These are phyloP conservation scores for Trametes sp. DNA, from an alignment of 1,284 basidiomycete species.

Conservation along the genomic window DNA sequence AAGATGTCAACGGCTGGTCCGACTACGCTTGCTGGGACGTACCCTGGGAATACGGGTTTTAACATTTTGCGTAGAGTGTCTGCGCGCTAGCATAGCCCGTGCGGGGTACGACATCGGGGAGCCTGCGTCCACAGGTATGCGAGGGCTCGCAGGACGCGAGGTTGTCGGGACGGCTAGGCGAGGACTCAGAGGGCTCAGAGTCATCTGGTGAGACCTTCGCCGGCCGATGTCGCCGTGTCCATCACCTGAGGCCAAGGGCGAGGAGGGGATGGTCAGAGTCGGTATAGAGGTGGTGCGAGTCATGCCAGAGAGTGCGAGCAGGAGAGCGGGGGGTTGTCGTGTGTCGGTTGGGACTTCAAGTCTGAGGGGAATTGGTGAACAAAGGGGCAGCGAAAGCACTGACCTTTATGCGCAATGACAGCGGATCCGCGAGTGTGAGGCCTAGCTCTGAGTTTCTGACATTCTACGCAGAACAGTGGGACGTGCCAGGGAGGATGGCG, in stretches of 20 bases:
- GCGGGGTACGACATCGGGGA: constrained; percentile 1
- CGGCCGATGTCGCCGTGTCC: neutral
- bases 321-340: neutral
- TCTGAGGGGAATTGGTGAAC: neutral
- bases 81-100: constrained; percentile 1
- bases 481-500: neutral
- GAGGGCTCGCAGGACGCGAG: neutral
- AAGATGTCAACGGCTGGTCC: neutral
- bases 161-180: neutral
- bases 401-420: constrained; percentile 6
- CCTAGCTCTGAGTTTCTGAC: neutral
- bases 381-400: neutral
- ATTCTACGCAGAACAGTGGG: neutral
- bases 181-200: neutral
- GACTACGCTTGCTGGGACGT: neutral
- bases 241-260: neutral
- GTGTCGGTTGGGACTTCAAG: neutral
- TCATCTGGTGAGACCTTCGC: neutral
- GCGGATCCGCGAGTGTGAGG: neutral
- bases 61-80: neutral
- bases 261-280: neutral
- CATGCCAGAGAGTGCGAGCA: neutral
- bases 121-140: too few relatives aligned
- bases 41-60: neutral
- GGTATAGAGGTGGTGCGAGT: neutral